Base-by-base conservation (phyloP, 257 asterid genomes). In the Solanum chmielewskii region DNA sequence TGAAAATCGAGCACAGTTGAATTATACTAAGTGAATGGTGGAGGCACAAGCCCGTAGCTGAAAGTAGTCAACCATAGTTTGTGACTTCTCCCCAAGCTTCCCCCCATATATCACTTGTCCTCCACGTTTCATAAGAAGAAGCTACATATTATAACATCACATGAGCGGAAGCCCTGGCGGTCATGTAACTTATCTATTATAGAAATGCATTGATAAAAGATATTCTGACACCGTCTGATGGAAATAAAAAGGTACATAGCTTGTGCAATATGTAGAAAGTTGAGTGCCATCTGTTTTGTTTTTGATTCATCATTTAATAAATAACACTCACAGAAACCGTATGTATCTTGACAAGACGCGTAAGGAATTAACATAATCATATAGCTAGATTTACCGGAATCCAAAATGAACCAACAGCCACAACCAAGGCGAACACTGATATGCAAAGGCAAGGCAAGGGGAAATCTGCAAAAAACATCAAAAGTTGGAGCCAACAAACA, bases 81-180 rank as follows among this genome's bases (percentile, higher is more conserved):
- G 91, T 70, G 98, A 96, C 86, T 90, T 92, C 88, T 94, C 93
- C 49, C 99, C 99, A 60, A 94, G 98, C 92, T 93, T 93, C 85
- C 98, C 99, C 73, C 98, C 98, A 81, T 96, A 96, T 89, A 96
- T 94, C 90, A 93, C 95, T 91, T 92, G 94, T 33, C 99, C 99
- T 27, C 99, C 99, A 59, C 98, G 94, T 89, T 96, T 96, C 98
- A 96, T 88, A 52, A 96, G 97, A 85, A 95, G 93, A 60, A 96
- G 93, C 99, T 96, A 92, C 92, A 90, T 21, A 45, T 83, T 88
- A 39, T 35, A 88, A 85, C 62, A 66, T 47, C 66, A 25, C 25
- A 49, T 81, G 44, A 87, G 88, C 1, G 9, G 45, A 25, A n/a
- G 60, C 27, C 77, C 47, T 39, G 27, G 59, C 27, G 29, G 14